Evolutionary conservation across 805 yeast genomes (phyloP).

Genomic region (Nakazawaea wickerhamii): DNA sequence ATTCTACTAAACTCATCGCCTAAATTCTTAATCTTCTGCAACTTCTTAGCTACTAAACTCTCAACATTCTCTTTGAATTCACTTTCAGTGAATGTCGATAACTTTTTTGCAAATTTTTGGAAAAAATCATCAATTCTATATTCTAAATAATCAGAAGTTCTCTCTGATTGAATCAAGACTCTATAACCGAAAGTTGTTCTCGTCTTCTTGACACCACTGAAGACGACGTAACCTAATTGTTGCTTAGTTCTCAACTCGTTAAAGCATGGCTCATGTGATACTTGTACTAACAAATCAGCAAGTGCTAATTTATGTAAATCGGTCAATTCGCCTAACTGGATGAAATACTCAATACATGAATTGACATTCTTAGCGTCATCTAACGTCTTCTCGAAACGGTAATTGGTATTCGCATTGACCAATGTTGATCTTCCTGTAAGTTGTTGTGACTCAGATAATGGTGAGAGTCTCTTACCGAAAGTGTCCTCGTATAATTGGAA

Average conservation of each 20-base stretch:
- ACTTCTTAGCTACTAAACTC: constrained; percentile 60
- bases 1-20: constrained; percentile 66
- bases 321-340: constrained; percentile 55
- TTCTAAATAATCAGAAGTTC: constrained; percentile 67
- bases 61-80: constrained; percentile 66
- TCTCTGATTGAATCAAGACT: constrained; percentile 79
- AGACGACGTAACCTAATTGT: constrained; percentile 92
- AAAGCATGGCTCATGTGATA: constrained; percentile 83
- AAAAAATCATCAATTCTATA: constrained; percentile 70
- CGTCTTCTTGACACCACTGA: constrained; percentile 63
- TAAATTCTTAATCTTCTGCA: constrained; percentile 71
- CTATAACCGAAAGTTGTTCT: constrained; percentile 72
- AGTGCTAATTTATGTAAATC: constrained; percentile 42
- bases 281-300: constrained; percentile 64
- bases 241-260: constrained; percentile 87
- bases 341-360: constrained; percentile 74
- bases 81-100: constrained; percentile 49
- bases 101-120: constrained; percentile 35
- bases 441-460: constrained; percentile 37
- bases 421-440: constrained; percentile 37
- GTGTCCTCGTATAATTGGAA: constrained; percentile 35
- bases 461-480: constrained; percentile 23
- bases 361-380: constrained; percentile 71
- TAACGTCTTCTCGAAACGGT: constrained; percentile 43
- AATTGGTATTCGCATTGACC: constrained; percentile 33